These are phyloP conservation scores for Hericium coralloides DNA, from an alignment of 768 basidiomycete genomes.

Conservation along the genomic window DNA sequence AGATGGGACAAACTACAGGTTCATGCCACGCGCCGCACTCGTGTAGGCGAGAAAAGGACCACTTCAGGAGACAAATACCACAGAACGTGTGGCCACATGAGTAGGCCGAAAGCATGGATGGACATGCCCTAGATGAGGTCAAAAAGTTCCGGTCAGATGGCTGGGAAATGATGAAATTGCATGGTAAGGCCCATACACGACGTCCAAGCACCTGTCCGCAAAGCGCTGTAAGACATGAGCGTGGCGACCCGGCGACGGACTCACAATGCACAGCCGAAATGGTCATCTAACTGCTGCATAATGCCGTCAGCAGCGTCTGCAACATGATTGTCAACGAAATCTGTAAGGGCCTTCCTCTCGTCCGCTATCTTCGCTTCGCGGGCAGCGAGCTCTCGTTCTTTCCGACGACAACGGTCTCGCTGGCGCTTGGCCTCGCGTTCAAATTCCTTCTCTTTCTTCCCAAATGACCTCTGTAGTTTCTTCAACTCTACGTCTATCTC, in stretches of 20 bases:
- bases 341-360: not conserved
- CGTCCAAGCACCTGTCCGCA: conserved; percentile 48
- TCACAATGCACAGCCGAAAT: conserved; percentile 53
- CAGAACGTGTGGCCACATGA: conserved; percentile 65
- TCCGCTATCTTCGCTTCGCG: not conserved
- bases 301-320: conserved; percentile 16
- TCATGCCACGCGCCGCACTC: conserved; percentile 63
- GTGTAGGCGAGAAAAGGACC: conserved; percentile 63
- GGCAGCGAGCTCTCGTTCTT: not conserved
- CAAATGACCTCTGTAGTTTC: not conserved
- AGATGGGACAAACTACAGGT: conserved; percentile 58
- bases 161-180: not conserved
- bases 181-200: conserved; percentile 30
- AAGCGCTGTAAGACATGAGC: not conserved
- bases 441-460: not conserved
- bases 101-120: conserved; percentile 44
- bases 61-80: conserved; percentile 54
- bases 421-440: not conserved
- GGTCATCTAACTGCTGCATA: conserved; percentile 49
- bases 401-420: not conserved
- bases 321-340: not conserved
- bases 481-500: too few species aligned
- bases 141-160: not conserved
- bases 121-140: conserved; percentile 32
- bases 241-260: not conserved